Evolutionary conservation across 495 filamentous ascomycete species (phyloP), one percentile per base, ranked within the genome.

Genomic region (Penicillium goetzii): DNA sequence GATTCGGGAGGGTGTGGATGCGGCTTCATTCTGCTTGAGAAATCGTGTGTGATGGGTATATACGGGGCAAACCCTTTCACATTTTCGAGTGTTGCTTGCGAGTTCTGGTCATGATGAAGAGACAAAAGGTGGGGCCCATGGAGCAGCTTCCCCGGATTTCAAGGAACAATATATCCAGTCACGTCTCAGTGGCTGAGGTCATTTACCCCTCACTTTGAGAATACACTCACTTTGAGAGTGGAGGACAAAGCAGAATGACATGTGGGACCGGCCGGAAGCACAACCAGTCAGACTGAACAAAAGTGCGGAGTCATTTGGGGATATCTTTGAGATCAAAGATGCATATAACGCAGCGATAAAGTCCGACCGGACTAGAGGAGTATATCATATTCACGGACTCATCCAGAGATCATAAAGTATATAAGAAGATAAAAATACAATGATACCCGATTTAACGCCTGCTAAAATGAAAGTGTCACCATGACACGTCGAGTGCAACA

Each of bases 81-180:
- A 56, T 56, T 11, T 26, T 34, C 34, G 10, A 56, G 3, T 14
- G 7, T 25, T 40, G n/a, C 33, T 56, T 0, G 53, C 21, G 3
- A 17, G 21, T 15, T 38, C 34, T 25, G 21, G 32, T 23, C 28
- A 34, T 30, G 25, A 51, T 30, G 47, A 49, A 14, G 19, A 47
- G 9, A 21, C 53, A 19, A 43, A 58, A 53, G 33, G 51, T 62
- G 66, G 55, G 59, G 61, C 53, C 33, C 2, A 56, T 62, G 58
- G 57, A 70, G 64, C 59, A 70, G 64, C 59, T 71, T 61, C 70
- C 70, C 70, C 70, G 23, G 67, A 64, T 72, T 68, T 52, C 23
- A 36, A 54, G 34, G 12, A 59, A 40, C 3, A 19, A 1, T 19
- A 52, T 19, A 62, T 26, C 50, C 38, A 47, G 19, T n/a, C 28